Evolutionary conservation across 2,329 filamentous ascomycete species (phyloP), one percentile per base, ranked within the genome.

Genomic region (Neobulgaria alba): DNA sequence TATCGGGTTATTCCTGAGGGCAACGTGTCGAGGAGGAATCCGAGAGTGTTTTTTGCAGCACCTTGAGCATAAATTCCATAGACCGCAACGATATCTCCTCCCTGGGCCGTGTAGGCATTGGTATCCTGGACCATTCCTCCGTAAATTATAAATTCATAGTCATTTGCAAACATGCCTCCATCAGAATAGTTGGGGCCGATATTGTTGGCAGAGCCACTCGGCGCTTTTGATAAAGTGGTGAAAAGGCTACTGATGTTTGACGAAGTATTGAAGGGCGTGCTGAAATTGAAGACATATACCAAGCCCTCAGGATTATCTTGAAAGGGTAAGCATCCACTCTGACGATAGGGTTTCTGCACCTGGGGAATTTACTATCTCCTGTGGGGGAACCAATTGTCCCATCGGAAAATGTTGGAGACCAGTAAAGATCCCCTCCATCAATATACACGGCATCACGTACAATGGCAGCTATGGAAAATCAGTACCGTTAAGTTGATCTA

Each of bases 131-230:
- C 33, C 18, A 77, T 54, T 0, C 82, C 82, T 14, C 81, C 82
- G 39, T 79, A 85, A 2, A 79, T 64, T 50, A 71, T 78, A 52
- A 78, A 77, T 45, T 81, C 70, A 36, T 69, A 62, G 43, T 84
- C 64, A 50, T 84, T 85, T 35, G 69, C 71, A 21, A 86, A 70
- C 63, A 85, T 72, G 5, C 67, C 73, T 2, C 82, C 82, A 45
- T 82, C 78, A 12, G 66, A 46, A 46, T 73, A 82, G 49, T 73
- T 73, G 0, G 77, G 76, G 0, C 68, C 66, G 33, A 71, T 45
- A 46, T 72, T 73, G 47, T 71, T 75, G 21, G 65, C 65, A 14
- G 59, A 58, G 3, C 64, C 65, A 26, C 55, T 65, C 0, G 57
- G 45, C 0, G 65, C 66, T 46, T 77, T 79, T 2, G 67, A 63